Evolutionary conservation across 2,329 filamentous ascomycete species (phyloP).

Genomic region (Thielaviopsis cerberus): DNA sequence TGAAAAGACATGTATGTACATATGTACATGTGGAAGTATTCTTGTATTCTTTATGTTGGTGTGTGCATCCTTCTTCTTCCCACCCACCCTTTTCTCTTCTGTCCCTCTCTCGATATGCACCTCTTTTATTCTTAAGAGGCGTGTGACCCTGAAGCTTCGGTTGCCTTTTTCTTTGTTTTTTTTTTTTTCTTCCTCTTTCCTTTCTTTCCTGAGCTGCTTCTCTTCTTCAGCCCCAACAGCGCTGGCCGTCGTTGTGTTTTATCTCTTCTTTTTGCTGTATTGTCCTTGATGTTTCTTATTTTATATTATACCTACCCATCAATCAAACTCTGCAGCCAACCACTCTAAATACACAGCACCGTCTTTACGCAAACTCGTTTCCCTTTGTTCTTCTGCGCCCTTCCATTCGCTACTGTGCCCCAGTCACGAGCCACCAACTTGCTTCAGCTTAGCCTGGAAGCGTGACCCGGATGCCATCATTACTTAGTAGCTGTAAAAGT

Average conservation of each 20-base stretch:
- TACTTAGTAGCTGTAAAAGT: background rate
- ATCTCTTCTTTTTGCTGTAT: background rate
- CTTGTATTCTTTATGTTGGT: background rate
- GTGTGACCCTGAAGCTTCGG: background rate
- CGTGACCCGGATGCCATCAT: background rate
- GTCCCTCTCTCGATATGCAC: background rate
- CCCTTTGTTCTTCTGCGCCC: background rate
- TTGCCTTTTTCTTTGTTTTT: background rate
- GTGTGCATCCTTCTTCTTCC: background rate
- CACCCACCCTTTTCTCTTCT: background rate
- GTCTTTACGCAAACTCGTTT: background rate
- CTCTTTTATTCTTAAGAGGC: background rate
- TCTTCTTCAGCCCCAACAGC: background rate
- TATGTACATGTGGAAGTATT: background rate
- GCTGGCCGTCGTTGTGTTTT: background rate
- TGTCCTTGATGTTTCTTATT: background rate
- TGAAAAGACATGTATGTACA: background rate
- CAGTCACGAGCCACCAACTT: background rate
- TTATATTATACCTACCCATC: background rate
- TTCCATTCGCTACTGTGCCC: background rate
- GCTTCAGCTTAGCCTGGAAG: background rate
- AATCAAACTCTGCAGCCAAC: background rate
- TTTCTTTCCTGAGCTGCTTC: background rate
- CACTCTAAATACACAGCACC: background rate
- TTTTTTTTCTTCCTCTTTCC: background rate